These are phyloP conservation scores for Pseudoscleropodium purum DNA, from an alignment of 225 moss, liverwort and hornwort genomes.

Conservation along the genomic window DNA sequence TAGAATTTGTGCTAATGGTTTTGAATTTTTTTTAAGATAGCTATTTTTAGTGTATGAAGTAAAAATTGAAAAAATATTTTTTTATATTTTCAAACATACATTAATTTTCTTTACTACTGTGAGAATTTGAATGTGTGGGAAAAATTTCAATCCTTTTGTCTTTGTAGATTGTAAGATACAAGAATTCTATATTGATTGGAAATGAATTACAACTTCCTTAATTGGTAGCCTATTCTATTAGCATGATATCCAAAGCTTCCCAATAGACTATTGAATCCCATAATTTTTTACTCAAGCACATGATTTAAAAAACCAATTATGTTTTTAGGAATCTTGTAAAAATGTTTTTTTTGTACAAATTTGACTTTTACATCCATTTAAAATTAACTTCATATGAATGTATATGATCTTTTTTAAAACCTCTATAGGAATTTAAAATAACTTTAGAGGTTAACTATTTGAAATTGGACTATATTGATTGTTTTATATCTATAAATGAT, in stretches of 20 bases:
- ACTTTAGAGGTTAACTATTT: background rate
- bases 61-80: background rate
- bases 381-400: background rate
- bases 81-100: fast-evolving
- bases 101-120: background rate
- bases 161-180: background rate
- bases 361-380: background rate
- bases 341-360: background rate
- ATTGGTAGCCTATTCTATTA: background rate
- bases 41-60: background rate
- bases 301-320: background rate
- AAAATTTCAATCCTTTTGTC: fast-evolving
- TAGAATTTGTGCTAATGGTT: background rate
- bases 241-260: background rate
- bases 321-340: fast-evolving
- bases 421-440: background rate
- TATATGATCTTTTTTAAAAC: background rate
- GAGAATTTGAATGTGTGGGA: background rate
- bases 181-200: background rate
- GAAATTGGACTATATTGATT: background rate
- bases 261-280: fast-evolving
- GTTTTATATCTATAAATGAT: background rate
- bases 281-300: fast-evolving
- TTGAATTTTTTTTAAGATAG: background rate
- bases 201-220: background rate